These are phyloP conservation scores for Diplogelasinospora grovesii DNA, from an alignment of 495 filamentous ascomycete species.

Conservation along the genomic window DNA sequence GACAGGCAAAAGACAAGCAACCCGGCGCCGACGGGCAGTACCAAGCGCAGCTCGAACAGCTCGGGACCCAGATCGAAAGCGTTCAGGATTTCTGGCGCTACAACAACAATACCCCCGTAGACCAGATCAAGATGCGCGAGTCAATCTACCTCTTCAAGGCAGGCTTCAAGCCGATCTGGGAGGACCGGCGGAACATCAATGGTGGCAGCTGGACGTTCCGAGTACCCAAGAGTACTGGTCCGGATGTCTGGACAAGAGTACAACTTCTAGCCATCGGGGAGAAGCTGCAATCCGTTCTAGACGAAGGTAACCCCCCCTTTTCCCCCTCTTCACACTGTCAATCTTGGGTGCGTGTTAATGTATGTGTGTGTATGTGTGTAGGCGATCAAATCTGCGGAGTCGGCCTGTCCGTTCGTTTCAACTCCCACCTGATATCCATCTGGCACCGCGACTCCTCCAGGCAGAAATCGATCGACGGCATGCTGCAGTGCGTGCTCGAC, in stretches of 20 bases:
- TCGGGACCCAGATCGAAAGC: slow-evolving; percentile 62
- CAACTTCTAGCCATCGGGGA: slow-evolving; percentile 80
- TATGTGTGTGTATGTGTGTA: too few relatives aligned
- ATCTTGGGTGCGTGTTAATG: too few relatives aligned
- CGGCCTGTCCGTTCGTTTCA: slow-evolving; percentile 65
- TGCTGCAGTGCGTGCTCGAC: slow-evolving; percentile 62
- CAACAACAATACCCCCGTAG: slow-evolving; percentile 79
- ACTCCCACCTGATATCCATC: slow-evolving; percentile 70
- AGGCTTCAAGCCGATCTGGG: slow-evolving; percentile 82
- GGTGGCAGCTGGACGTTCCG: slow-evolving; percentile 87
- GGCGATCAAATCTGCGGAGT: slow-evolving; percentile 78
- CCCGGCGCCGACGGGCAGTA: slow-evolving; percentile 34
- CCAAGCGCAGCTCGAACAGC: slow-evolving; percentile 57
- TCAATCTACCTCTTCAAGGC: slow-evolving; percentile 84
- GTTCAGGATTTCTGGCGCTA: slow-evolving; percentile 82
- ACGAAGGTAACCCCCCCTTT: slow-evolving; percentile 49
- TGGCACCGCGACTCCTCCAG: slow-evolving; percentile 81
- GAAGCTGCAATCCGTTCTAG: slow-evolving; percentile 67
- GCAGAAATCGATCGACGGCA: slow-evolving; percentile 61
- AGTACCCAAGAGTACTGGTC: slow-evolving; percentile 63
- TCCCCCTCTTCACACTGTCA: slow-evolving; percentile 1
- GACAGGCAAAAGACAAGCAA: slow-evolving; percentile 21
- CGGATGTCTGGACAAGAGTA: slow-evolving; percentile 73
- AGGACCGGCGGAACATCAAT: slow-evolving; percentile 73
- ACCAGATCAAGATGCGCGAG: slow-evolving; percentile 70